Conservation (phyloP, 2,329 filamentous ascomycete species). For the Elsinoe batatas region DNA sequence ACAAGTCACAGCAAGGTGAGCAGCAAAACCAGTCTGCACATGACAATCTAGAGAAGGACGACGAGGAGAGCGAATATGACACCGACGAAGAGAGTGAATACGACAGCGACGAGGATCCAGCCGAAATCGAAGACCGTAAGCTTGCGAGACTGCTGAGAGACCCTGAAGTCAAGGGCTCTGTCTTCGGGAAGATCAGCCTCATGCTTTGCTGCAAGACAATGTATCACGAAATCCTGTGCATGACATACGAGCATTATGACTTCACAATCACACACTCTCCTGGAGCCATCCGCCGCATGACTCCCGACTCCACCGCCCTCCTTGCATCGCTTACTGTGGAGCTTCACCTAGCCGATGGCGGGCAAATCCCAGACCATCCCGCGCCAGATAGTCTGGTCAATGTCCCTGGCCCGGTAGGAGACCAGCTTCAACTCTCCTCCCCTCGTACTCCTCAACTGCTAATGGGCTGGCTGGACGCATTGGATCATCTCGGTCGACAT, state of each 20-base stretch:
- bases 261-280: neutral
- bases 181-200: constrained; percentile 1
- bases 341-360: neutral
- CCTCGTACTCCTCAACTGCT: neutral
- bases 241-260: neutral
- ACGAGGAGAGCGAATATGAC: neutral
- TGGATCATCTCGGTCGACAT: neutral
- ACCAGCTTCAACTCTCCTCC: too few relatives aligned
- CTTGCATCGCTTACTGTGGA: neutral
- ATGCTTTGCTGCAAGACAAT: neutral
- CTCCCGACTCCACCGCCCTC: neutral
- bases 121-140: neutral
- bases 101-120: neutral
- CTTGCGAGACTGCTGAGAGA: neutral
- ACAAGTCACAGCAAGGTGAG: neutral
- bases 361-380: neutral
- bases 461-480: neutral
- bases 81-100: neutral
- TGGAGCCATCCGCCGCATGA: neutral
- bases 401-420: too few relatives aligned
- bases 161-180: neutral
- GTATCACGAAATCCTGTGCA: neutral
- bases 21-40: neutral
- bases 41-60: neutral
- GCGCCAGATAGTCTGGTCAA: neutral